Percentiles rank a stretch among this genome's conserved stretches.
Evolutionary conservation across 257 asterid genomes (phyloP).

Genomic region (Leonotis leonurus): DNA sequence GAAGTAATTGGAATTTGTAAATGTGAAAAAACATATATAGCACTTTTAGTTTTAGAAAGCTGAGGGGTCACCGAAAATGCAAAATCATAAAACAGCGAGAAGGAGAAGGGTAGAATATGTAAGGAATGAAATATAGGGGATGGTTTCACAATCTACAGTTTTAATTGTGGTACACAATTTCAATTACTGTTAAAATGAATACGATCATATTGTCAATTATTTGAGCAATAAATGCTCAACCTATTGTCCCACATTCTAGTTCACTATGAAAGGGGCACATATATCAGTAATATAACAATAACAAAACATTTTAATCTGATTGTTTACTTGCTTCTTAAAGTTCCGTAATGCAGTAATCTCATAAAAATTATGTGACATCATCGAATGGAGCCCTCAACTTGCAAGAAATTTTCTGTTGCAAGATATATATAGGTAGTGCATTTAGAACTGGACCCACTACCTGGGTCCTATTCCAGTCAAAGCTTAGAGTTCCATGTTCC

Average conservation of each 20-base stretch:
- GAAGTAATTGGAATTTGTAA: background rate
- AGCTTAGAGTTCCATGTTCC: too few relatives aligned
- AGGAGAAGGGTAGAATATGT: background rate
- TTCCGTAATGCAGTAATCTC: background rate
- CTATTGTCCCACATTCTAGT: background rate
- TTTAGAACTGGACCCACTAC: background rate
- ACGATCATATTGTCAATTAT: background rate
- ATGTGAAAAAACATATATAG: background rate
- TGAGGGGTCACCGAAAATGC: too few relatives aligned
- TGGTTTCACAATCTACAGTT: background rate
- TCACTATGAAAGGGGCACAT: conserved; percentile 4
- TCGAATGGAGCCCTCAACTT: background rate
- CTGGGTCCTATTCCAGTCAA: background rate
- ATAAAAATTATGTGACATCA: background rate
- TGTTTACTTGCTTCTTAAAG: conserved; percentile 2
- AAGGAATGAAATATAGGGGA: background rate
- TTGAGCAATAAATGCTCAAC: background rate
- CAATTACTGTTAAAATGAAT: background rate
- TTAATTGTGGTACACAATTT: background rate
- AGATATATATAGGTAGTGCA: background rate
- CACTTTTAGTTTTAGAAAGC: too few relatives aligned
- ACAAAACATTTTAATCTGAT: background rate
- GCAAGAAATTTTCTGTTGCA: background rate
- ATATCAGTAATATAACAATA: background rate
- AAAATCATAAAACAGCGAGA: background rate